Conservation (phyloP, 2,329 filamentous ascomycete species). For the Hysterium pulicare region DNA sequence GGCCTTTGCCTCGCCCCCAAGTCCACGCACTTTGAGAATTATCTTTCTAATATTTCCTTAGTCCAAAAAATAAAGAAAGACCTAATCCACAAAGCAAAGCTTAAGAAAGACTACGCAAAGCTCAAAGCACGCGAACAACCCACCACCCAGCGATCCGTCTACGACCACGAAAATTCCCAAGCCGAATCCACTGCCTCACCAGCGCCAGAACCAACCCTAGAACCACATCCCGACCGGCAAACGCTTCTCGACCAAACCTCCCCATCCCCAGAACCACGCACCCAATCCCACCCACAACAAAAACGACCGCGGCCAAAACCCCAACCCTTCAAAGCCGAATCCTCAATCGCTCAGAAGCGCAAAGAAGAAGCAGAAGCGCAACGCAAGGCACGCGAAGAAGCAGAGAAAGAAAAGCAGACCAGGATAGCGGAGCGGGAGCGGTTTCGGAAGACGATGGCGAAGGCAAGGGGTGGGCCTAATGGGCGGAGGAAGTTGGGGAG, state of each 20-base stretch:
- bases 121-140: slow-evolving; percentile 63
- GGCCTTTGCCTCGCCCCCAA: no score
- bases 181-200: slow-evolving; percentile 15
- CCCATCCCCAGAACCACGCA: slow-evolving; percentile 17
- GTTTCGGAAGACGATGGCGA: slow-evolving; percentile 64
- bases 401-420: slow-evolving; percentile 55
- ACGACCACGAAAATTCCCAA: slow-evolving; percentile 25
- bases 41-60: slow-evolving; percentile 37
- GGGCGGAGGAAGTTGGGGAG: slow-evolving; percentile 77
- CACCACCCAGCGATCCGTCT: slow-evolving; percentile 33
- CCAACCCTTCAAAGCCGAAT: slow-evolving; percentile 43
- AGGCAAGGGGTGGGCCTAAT: slow-evolving; percentile 60
- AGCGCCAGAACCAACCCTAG: slow-evolving; percentile 38
- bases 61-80: slow-evolving; percentile 86
- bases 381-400: slow-evolving; percentile 58
- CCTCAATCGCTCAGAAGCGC: slow-evolving; percentile 47
- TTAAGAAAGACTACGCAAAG: slow-evolving; percentile 90
- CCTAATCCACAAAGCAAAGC: slow-evolving; percentile 86
- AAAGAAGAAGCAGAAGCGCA: slow-evolving; percentile 64
- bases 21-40: no score
- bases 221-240: slow-evolving; percentile 60
- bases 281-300: slow-evolving; percentile 15
- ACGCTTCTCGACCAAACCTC: slow-evolving; percentile 52
- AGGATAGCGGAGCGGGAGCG: slow-evolving; percentile 64
- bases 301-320: slow-evolving; percentile 27